Conservation (phyloP, 345 rosid genomes). For the Cardamine chenopodiifolia region DNA sequence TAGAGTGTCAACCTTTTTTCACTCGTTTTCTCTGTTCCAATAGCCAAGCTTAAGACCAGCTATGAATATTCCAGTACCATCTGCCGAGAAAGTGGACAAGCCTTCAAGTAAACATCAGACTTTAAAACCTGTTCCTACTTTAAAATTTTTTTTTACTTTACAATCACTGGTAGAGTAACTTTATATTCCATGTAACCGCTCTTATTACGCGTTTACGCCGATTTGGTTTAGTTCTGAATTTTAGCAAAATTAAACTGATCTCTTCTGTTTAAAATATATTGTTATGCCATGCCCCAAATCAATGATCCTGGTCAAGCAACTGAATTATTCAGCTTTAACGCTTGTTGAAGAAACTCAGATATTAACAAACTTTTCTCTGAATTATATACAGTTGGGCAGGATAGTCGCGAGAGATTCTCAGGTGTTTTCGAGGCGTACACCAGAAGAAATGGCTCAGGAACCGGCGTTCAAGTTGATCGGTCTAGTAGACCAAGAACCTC, state of each 20-base stretch:
- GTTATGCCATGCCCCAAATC: neutral
- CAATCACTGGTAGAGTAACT: neutral
- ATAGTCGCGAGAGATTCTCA: conserved; percentile 71
- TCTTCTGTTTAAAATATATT: neutral
- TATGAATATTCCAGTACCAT: conserved; percentile 55
- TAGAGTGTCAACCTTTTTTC: conserved; percentile 2
- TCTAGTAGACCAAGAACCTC: conserved; percentile 43
- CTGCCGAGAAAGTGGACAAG: conserved; percentile 61
- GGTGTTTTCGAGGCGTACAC: conserved; percentile 84
- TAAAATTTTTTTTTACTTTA: neutral
- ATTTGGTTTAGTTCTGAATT: neutral
- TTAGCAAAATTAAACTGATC: neutral
- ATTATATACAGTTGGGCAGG: conserved; percentile 62
- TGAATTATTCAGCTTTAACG: neutral
- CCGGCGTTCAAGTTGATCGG: conserved; percentile 44
- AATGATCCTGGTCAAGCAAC: conserved; percentile 3
- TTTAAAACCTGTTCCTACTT: neutral
- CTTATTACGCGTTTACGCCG: neutral
- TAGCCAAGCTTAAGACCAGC: conserved; percentile 64
- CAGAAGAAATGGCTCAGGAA: conserved; percentile 58
- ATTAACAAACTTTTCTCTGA: conserved; percentile 4
- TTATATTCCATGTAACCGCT: neutral
- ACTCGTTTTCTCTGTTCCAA: conserved; percentile 11
- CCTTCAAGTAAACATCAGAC: conserved; percentile 59
- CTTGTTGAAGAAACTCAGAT: conserved; percentile 5